phyloP scores from a whole-genome alignment of 805 yeast genomes.

The Schwanniomyces vanrijiae region DNA sequence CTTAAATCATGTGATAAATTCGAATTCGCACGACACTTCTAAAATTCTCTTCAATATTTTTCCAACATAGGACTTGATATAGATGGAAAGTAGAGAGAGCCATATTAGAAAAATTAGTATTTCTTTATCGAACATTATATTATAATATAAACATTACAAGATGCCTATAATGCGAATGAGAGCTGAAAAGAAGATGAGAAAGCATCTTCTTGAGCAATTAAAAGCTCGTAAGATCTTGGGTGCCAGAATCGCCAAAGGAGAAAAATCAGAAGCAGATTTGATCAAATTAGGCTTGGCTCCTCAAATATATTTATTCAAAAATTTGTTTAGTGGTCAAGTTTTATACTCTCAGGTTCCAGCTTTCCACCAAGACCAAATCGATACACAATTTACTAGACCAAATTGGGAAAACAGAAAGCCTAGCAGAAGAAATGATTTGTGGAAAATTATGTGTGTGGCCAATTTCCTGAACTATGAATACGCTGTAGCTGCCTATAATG shows the following conservation, averaged over 20 bases:
- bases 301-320: constrained; percentile 78
- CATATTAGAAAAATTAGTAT: background rate
- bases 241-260: constrained; percentile 41
- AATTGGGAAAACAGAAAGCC: constrained; percentile 90
- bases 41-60: constrained; percentile 4
- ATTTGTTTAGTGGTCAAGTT: constrained; percentile 87
- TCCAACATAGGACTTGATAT: background rate
- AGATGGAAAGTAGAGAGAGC: background rate
- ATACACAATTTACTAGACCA: constrained; percentile 73
- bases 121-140: background rate
- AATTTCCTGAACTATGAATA: constrained; percentile 57
- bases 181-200: constrained; percentile 48
- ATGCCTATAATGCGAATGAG: constrained; percentile 39
- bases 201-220: constrained; percentile 45
- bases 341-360: constrained; percentile 83
- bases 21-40: constrained; percentile 1
- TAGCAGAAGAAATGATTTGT: constrained; percentile 74
- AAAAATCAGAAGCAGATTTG: constrained; percentile 33
- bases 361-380: constrained; percentile 57
- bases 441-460: constrained; percentile 90
- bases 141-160: constrained; percentile 11
- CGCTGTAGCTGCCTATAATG: constrained; percentile 73
- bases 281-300: constrained; percentile 67
- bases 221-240: constrained; percentile 43
- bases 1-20: background rate